Evolutionary conservation across 176 grass and related monocot species (phyloP), one percentile per base, ranked within the genome.

Genomic region (Oryza meridionalis): DNA sequence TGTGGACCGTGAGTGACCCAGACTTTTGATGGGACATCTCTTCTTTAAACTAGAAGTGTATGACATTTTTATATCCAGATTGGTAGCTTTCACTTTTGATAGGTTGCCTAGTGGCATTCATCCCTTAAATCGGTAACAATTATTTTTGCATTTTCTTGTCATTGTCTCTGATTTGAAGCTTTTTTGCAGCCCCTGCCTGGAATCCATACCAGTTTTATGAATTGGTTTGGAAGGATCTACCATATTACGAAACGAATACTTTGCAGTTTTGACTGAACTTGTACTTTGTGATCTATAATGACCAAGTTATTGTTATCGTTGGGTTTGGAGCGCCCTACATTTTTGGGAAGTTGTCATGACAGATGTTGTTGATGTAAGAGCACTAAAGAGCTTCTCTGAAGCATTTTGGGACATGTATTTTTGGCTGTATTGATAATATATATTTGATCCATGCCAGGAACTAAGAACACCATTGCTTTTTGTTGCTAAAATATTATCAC

Each of bases 121-220:
- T 4, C 11, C 40, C 33, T 59, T 86, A 73, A 44, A 22, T 62
- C 74, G 35, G 17, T 45, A 59, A 27, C 1, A 0, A 10, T 4
- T 45, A 8, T 62, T 84, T 75, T 72, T 8, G 4, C 21, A 51
- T 25, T 37, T 59, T 70, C 65, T 73, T 45, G 1, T 46, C 16
- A 2, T 6, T 50, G 38, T 50, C 43, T 84, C 47, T 74, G 37
- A 79, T 25, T 44, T 69, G 61, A 83, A 21, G 58, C 77, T 29
- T 35, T 59, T 24, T 79, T 77, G 80, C 79, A 86, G 88, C 67
- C 73, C 42, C 59, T 78, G 79, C 46, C 65, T 61, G 79, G 67
- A 78, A 67, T 55, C 66, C 66, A 24, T 65, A 32, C 66, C 26
- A 44, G 14, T 45, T 82, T 55, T 82, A 58, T 31, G 27, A 19